Evolutionary conservation across 805 yeast genomes (phyloP).

Genomic region (Kodamaea kakaduensis): DNA sequence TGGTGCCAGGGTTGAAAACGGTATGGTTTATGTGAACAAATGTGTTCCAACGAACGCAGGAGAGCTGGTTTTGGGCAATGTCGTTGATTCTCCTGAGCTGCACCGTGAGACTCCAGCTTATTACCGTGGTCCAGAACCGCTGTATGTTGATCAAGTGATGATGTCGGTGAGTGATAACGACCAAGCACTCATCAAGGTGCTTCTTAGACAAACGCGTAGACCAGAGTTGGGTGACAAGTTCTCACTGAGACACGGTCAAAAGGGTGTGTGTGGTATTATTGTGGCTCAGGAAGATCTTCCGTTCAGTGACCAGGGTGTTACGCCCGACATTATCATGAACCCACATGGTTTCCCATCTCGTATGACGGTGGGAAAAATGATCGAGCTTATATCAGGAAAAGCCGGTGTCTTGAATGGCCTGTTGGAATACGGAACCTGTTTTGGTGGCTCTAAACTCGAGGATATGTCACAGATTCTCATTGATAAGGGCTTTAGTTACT

Average conservation of each 20-base stretch:
- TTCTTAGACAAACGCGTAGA: slow-evolving; percentile 90
- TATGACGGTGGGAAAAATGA: slow-evolving; percentile 99
- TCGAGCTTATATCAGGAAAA: slow-evolving; percentile 92
- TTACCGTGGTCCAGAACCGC: slow-evolving; percentile 93
- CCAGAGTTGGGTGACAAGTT: slow-evolving; percentile 98
- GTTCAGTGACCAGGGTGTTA: slow-evolving; percentile 85
- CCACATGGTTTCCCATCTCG: slow-evolving; percentile 99
- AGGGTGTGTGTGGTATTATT: slow-evolving; percentile 98
- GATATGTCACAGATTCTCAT: slow-evolving; percentile 91
- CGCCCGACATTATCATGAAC: slow-evolving; percentile 96
- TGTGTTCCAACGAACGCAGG: slow-evolving; percentile 85
- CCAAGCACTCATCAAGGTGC: slow-evolving; percentile 87
- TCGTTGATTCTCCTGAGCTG: slow-evolving; percentile 43
- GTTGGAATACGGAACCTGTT: slow-evolving; percentile 94
- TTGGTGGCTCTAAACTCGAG: slow-evolving; percentile 94
- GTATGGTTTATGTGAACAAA: slow-evolving; percentile 92
- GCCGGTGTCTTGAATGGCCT: slow-evolving; percentile 94
- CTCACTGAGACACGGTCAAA: slow-evolving; percentile 96
- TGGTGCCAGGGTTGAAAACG: slow-evolving; percentile 84
- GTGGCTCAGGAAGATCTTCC: slow-evolving; percentile 97
- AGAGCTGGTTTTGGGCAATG: slow-evolving; percentile 51
- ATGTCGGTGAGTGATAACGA: slow-evolving; percentile 94
- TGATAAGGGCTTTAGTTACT: slow-evolving; percentile 87
- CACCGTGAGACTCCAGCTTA: slow-evolving; percentile 89
- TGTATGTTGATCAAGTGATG: slow-evolving; percentile 96